phyloP scores from a whole-genome alignment of 2,329 filamentous ascomycete species.

The Fusarium sp. region DNA sequence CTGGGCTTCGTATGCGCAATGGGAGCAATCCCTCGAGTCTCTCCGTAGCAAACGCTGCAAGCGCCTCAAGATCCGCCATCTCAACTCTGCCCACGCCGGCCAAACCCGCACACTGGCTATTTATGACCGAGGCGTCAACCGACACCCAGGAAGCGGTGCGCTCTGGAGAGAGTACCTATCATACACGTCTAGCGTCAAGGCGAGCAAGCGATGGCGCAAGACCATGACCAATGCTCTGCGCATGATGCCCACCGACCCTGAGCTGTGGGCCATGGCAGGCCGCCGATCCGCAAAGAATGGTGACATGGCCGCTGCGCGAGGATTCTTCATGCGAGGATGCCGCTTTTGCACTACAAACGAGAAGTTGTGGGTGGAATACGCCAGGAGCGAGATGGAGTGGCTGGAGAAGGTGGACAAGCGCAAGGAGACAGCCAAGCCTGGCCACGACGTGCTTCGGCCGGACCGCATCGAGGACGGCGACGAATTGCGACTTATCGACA shows the following conservation, averaged over 20 bases:
- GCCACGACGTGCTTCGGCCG: conserved; percentile 57
- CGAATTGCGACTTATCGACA: conserved; percentile 56
- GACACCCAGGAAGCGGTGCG: conserved; percentile 83
- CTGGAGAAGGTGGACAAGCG: conserved; percentile 83
- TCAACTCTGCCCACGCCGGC: conserved; percentile 75
- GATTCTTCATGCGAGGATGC: conserved; percentile 88
- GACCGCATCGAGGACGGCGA: conserved; percentile 63
- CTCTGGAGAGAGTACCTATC: conserved; percentile 93
- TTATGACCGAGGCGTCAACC: conserved; percentile 85
- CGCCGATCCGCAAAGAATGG: conserved; percentile 81
- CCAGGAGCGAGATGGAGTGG: conserved; percentile 92
- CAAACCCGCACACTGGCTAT: conserved; percentile 90
- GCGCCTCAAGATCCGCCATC: conserved; percentile 79
- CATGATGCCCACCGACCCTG: conserved; percentile 85
- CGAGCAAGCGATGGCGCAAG: conserved; percentile 73
- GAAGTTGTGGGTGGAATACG: conserved; percentile 89
- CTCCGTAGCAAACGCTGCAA: conserved; percentile 86
- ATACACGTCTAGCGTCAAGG: conserved; percentile 78
- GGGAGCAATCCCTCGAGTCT: conserved; percentile 77
- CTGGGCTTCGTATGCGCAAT: conserved; percentile 85
- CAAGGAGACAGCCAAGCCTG: conserved; percentile 69
- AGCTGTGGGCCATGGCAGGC: conserved; percentile 89
- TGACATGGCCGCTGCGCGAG: conserved; percentile 87
- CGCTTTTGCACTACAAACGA: conserved; percentile 85
- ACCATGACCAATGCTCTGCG: conserved; percentile 78